Evolutionary conservation across 768 basidiomycete species (phyloP), one percentile per base, ranked within the genome.

Genomic region (Tulasnella sp.): DNA sequence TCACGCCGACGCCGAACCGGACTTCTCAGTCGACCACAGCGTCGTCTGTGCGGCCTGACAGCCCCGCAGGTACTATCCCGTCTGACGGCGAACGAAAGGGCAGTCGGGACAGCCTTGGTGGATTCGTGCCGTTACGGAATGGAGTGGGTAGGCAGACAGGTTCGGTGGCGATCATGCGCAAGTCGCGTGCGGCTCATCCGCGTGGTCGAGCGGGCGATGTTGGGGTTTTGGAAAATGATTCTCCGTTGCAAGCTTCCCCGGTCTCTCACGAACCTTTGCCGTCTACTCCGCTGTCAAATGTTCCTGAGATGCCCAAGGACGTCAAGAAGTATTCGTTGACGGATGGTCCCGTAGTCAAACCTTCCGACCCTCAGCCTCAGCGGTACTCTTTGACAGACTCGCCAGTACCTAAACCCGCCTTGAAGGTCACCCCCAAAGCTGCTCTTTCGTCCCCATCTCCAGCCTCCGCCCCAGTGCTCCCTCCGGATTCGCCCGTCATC

Each of bases 311-410:
- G 11, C 40, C 41, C 19, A 70, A 35, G 29, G 69, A 40, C 8
- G 22, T 44, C 19, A 72, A 72, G 71, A 72, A 72, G 62, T 72
- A 66, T 39, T 19, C 44, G 19, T 47, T 72, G 37, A 72, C 64
- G 14, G 71, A 72, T 32, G 44, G 16, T 0, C 71, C 71, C 5
- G 64, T 72, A 16, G 41, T 37, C 22, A 59, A 59, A 59, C 52
- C 37, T 52, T 19, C 44, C 14, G 67, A 69, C 19, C 32, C 67
- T 26, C 37, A 41, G 34, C 32, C 67, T 26, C 37, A 41, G 16
- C 40, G 39, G 52, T 32, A 32, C 52, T 59, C 52, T 29, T 29
- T 59, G 52, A 59, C 52, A 29, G 52, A 59, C 32, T 22, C 52
- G 32, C 52, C 52, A 11, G n/a, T 59, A 19, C 19, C 19, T 19